Evolutionary conservation across 2,329 filamentous ascomycete genomes (phyloP).

Genomic region (Bipolaris gigantea): DNA sequence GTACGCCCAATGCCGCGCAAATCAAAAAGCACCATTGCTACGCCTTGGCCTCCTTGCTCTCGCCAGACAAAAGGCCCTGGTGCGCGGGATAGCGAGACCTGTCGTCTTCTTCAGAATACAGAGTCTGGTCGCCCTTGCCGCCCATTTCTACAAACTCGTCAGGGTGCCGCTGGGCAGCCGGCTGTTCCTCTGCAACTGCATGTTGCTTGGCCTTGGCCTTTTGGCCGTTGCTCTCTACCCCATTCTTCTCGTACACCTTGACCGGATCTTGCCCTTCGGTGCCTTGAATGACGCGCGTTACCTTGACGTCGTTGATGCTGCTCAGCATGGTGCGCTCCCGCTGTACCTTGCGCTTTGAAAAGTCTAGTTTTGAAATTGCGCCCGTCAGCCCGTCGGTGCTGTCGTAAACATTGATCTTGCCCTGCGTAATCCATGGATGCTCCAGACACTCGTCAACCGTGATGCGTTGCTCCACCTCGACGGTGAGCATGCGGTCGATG

Average conservation of each 20-base stretch:
- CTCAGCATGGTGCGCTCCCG: slow-evolving; percentile 86
- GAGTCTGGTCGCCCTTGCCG: slow-evolving; percentile 77
- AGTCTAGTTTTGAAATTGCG: slow-evolving; percentile 79
- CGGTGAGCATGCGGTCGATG: slow-evolving; percentile 92
- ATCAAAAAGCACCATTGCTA: background rate
- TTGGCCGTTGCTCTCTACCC: slow-evolving; percentile 25
- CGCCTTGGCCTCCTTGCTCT: slow-evolving; percentile 3
- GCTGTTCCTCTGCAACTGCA: slow-evolving; percentile 60
- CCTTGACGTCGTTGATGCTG: slow-evolving; percentile 73
- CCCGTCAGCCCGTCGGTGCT: slow-evolving; percentile 91
- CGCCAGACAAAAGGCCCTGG: slow-evolving; percentile 13
- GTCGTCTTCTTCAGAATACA: slow-evolving; percentile 67
- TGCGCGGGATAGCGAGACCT: slow-evolving; percentile 44
- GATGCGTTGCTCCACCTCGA: slow-evolving; percentile 79
- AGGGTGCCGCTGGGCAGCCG: slow-evolving; percentile 67
- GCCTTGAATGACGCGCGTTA: slow-evolving; percentile 61
- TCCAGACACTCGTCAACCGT: slow-evolving; percentile 87
- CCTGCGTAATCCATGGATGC: slow-evolving; percentile 82
- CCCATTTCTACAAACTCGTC: slow-evolving; percentile 83
- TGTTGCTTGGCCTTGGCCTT: slow-evolving; percentile 16
- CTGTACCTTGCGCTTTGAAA: slow-evolving; percentile 75
- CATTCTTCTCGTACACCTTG: slow-evolving; percentile 48
- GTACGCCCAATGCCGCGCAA: slow-evolving; percentile 9
- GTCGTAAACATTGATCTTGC: slow-evolving; percentile 64
- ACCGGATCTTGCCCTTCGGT: slow-evolving; percentile 53